Percentiles rank a stretch among this genome's conserved stretches.
phyloP scores from a whole-genome alignment of 1,284 basidiomycete species.

The Malassezia obtusa region DNA sequence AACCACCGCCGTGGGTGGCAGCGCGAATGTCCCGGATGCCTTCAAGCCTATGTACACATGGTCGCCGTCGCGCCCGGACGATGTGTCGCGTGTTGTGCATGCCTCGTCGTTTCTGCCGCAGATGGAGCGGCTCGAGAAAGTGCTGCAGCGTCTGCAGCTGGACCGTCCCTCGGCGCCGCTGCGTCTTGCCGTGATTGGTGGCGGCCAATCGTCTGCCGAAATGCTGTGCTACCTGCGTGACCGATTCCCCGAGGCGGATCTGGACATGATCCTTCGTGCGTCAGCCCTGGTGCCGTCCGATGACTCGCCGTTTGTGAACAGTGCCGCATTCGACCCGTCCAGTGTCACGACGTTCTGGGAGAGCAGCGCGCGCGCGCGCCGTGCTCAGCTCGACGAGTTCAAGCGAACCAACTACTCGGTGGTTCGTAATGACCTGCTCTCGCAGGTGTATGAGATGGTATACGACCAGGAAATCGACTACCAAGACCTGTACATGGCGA shows the following conservation, averaged over 20 bases:
- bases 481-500: slow-evolving; percentile 22
- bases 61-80: slow-evolving; percentile 2
- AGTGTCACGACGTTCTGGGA: slow-evolving; percentile 44
- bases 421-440: slow-evolving; percentile 35
- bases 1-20: slow-evolving; percentile 38
- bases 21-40: slow-evolving; percentile 27
- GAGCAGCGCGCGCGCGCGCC: slow-evolving; percentile 25
- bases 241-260: slow-evolving; percentile 36
- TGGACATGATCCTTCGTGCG: slow-evolving; percentile 42
- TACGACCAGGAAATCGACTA: slow-evolving; percentile 45
- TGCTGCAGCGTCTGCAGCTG: slow-evolving; percentile 17
- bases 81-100: slow-evolving; percentile 32
- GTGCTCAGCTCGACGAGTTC: slow-evolving; percentile 37
- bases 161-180: slow-evolving; percentile 12
- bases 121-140: slow-evolving; percentile 25
- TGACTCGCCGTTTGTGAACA: slow-evolving; percentile 45
- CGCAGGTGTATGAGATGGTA: slow-evolving; percentile 34
- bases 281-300: slow-evolving; percentile 42
- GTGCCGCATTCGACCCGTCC: slow-evolving; percentile 43
- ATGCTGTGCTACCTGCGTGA: slow-evolving; percentile 39
- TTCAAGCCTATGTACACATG: slow-evolving; percentile 23
- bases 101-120: slow-evolving; percentile 38
- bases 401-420: slow-evolving; percentile 47
- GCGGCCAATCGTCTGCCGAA: slow-evolving; percentile 43
- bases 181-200: slow-evolving; percentile 41